Evolutionary conservation across 768 basidiomycete species (phyloP).

Genomic region (Phlebiopsis gigantea): DNA sequence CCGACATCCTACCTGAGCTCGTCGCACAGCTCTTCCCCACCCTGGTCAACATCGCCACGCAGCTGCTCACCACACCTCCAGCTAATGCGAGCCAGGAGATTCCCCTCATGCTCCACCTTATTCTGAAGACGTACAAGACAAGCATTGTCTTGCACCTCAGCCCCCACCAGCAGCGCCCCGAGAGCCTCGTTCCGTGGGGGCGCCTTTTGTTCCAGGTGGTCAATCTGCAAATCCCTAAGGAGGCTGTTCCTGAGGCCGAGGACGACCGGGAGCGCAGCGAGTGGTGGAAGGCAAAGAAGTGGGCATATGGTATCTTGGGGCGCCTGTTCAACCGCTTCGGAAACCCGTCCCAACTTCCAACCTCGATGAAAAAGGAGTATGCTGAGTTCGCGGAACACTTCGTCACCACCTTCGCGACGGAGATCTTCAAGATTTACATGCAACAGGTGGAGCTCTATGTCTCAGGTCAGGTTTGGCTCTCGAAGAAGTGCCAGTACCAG

Average conservation of each 20-base stretch:
- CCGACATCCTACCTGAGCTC: slow-evolving; percentile 53
- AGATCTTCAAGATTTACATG: slow-evolving; percentile 80
- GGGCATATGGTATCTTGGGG: slow-evolving; percentile 82
- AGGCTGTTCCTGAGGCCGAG: slow-evolving; percentile 62
- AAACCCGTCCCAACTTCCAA: slow-evolving; percentile 82
- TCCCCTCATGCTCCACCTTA: slow-evolving; percentile 78
- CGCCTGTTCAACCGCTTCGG: slow-evolving; percentile 83
- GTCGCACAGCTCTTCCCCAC: slow-evolving; percentile 65
- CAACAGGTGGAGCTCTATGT: slow-evolving; percentile 66
- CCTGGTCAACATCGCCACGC: slow-evolving; percentile 66
- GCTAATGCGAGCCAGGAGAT: slow-evolving; percentile 60
- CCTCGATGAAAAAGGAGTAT: slow-evolving; percentile 65
- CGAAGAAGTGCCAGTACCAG: slow-evolving; percentile 78
- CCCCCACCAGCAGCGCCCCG: slow-evolving; percentile 65
- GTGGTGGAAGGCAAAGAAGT: slow-evolving; percentile 94
- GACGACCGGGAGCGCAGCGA: slow-evolving; percentile 74
- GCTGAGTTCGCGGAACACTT: slow-evolving; percentile 72
- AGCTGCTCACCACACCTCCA: slow-evolving; percentile 62
- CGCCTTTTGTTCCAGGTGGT: slow-evolving; percentile 75
- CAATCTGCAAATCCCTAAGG: slow-evolving; percentile 61
- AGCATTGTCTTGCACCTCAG: slow-evolving; percentile 74
- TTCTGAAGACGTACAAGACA: slow-evolving; percentile 83
- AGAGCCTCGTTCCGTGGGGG: slow-evolving; percentile 85
- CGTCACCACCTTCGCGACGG: slow-evolving; percentile 72
- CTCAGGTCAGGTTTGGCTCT: slow-evolving; percentile 72